Evolutionary conservation across 2,329 filamentous ascomycete genomes (phyloP).

Genomic region (Parastagonospora nodorum): DNA sequence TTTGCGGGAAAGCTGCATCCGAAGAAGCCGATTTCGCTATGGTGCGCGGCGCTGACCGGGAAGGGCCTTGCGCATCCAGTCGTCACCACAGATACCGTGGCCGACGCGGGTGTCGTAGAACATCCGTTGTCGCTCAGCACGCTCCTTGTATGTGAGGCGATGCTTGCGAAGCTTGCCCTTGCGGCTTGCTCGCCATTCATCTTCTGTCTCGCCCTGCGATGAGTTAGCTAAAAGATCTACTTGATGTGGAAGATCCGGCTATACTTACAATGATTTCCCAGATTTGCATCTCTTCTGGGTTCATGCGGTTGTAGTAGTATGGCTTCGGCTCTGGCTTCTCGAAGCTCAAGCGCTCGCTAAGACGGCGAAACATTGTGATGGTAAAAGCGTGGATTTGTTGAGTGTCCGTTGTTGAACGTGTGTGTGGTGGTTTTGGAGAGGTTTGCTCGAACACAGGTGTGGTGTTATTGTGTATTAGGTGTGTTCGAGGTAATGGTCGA

Average conservation of each 20-base stretch:
- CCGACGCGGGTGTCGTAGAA: conserved; percentile 26
- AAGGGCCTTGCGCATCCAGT: conserved; percentile 29
- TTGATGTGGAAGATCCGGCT: neutral
- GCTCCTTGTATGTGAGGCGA: conserved; percentile 14
- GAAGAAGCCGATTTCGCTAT: neutral
- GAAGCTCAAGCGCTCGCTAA: conserved; percentile 17
- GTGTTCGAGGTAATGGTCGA: neutral
- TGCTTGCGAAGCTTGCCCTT: conserved; percentile 21
- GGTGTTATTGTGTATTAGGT: too few species aligned
- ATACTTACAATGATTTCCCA: conserved; percentile 23
- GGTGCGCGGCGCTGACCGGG: conserved; percentile 11
- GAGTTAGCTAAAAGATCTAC: conserved; percentile 2
- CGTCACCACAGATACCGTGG: conserved; percentile 25
- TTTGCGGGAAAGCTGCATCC: too few species aligned
- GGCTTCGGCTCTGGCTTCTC: conserved; percentile 24
- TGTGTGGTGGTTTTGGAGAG: neutral
- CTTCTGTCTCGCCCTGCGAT: conserved; percentile 21
- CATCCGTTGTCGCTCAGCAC: conserved; percentile 14
- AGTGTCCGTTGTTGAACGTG: neutral
- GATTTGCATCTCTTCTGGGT: conserved; percentile 23
- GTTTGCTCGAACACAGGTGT: too few species aligned
- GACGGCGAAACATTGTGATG: neutral
- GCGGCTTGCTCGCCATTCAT: conserved; percentile 11
- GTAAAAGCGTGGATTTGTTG: neutral
- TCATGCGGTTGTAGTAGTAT: conserved; percentile 24